phyloP scores from a whole-genome alignment of 495 filamentous ascomycete genomes.

The Halenospora varia region DNA sequence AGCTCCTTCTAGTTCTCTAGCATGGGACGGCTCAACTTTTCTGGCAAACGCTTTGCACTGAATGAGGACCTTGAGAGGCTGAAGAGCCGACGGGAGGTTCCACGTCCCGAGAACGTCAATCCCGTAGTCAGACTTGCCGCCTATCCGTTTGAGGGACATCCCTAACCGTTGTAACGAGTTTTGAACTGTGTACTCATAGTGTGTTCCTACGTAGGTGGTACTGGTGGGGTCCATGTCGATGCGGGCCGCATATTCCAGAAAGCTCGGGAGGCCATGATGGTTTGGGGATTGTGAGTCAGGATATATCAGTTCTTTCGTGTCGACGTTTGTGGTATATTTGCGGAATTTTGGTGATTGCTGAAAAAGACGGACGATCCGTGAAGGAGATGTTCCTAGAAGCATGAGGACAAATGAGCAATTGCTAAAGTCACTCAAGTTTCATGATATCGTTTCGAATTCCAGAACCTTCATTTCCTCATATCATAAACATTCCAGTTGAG shows the following conservation, averaged over 20 bases:
- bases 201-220: constrained; percentile 60
- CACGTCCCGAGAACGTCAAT: constrained; percentile 85
- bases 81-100: constrained; percentile 49
- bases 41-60: constrained; percentile 74
- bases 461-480: too few relatives aligned
- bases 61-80: constrained; percentile 59
- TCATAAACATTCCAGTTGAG: too few relatives aligned
- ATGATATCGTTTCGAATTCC: too few relatives aligned
- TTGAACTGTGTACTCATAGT: constrained; percentile 69
- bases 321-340: constrained; percentile 28
- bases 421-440: too few relatives aligned
- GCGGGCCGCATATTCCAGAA: constrained; percentile 64
- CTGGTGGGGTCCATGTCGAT: constrained; percentile 44
- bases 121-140: constrained; percentile 70
- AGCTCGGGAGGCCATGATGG: constrained; percentile 67
- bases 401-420: constrained; percentile 2
- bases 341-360: constrained; percentile 10
- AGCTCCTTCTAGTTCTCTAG: constrained; percentile 84
- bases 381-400: constrained; percentile 2
- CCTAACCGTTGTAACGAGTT: constrained; percentile 54
- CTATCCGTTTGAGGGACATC: constrained; percentile 67
- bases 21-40: constrained; percentile 56
- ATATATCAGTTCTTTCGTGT: constrained; percentile 30
- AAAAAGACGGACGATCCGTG: constrained; percentile 7
- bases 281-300: constrained; percentile 41